Conservation (phyloP, 2,329 filamentous ascomycete species). For the Botrytis squamosa region DNA sequence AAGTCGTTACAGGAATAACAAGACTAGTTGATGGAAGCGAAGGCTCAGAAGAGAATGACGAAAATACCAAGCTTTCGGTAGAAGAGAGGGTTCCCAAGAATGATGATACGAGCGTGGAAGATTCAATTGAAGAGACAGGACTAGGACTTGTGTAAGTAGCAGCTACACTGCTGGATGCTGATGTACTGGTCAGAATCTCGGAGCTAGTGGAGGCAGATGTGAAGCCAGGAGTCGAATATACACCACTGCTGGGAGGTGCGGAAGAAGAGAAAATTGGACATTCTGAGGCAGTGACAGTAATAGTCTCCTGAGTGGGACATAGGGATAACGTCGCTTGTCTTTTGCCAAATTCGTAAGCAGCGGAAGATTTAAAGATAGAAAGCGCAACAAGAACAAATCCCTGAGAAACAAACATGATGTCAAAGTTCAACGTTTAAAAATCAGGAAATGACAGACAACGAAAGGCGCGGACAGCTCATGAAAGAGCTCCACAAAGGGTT, state of each 20-base stretch:
- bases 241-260: neutral
- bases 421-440: neutral
- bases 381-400: neutral
- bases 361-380: slow-evolving; percentile 5
- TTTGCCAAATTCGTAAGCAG: slow-evolving; percentile 7
- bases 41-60: neutral
- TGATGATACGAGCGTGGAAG: neutral
- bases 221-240: slow-evolving; percentile 9
- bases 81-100: neutral
- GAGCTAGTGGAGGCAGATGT: slow-evolving; percentile 2
- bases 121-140: neutral
- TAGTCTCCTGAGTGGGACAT: slow-evolving; percentile 8
- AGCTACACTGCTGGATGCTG: neutral
- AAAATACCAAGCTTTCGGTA: neutral
- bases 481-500: neutral
- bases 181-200: neutral
- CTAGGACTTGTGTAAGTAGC: neutral
- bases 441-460: neutral
- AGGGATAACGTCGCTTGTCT: neutral
- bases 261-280: slow-evolving; percentile 10
- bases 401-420: neutral
- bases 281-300: slow-evolving; percentile 9
- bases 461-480: neutral
- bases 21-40: neutral
- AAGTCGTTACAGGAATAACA: neutral